Evolutionary conservation across 2,329 filamentous ascomycete species (phyloP), one percentile per base, ranked within the genome.

Genomic region (Rutstroemia sp.): DNA sequence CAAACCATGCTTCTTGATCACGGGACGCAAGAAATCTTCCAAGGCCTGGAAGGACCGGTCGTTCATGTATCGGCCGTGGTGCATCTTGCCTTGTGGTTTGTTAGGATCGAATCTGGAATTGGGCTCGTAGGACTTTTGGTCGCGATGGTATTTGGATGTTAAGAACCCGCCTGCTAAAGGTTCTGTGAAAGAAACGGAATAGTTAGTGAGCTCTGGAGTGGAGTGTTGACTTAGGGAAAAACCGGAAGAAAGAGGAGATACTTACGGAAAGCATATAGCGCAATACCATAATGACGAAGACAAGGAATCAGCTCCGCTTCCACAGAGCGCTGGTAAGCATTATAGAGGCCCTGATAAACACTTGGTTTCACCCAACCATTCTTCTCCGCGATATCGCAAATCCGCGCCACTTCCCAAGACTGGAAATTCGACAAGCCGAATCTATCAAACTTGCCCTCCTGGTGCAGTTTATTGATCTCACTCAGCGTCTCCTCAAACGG

Each of bases 11-110:
- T 88, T 86, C 64, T 83, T 74, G 1, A 82, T 80, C 1, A 84
- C 87, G 2, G 77, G 74, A 72, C 91, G 86, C 60, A 94, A 79
- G 48, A 86, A 71, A 58, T 79, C 75, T 27, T 51, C 49, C 47
- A 94, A 74, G 1, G 89, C 87, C 54, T 85, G 76, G 64, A 86
- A 86, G 2, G 79, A 83, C 0, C 75, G 72, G 60, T 84, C 79
- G 59, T 80, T 80, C 73, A 84, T 86, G 68, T 86, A 87, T 5
- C 81, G 73, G 1, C 71, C 68, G 16, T 80, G 75, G 64, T 83
- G 82, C 62, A 75, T 71, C 25, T 60, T 52, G 4, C 82, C 83
- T 51, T 65, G 34, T 78, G 78, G 56, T 77, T 75, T 0, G 67
- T 66, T 2, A 75, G 82, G 59, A 56, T 66, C 65, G 21, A 67